Evolutionary conservation across 139 green algal species (phyloP), one percentile per base, ranked within the genome.

Genomic region (Mychonastes homosphaera): DNA sequence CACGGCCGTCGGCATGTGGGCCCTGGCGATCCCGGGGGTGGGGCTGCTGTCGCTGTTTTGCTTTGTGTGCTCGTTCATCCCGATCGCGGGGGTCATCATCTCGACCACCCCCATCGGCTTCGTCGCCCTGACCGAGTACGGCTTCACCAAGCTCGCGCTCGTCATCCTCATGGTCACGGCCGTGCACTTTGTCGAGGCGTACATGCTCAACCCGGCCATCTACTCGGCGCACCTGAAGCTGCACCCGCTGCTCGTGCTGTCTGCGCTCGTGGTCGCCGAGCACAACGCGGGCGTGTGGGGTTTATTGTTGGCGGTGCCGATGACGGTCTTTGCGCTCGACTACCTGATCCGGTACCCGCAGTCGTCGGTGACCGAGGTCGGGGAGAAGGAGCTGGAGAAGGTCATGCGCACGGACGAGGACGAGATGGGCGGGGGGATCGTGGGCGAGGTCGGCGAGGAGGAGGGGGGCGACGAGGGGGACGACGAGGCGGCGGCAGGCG

Each of bases 191-290:
- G 67, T 94, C 19, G 86, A 94, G 55, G 72, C 72, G 0, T 79
- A 79, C 59, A 64, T 64, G 35, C 72, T 89, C 48, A 88, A 89
- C 63, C 82, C 82, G 2, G 79, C 80, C 52, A 95, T 95, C 69
- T 95, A 95, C 71, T 87, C 79, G 2, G 81, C 85, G 1, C 87
- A 95, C 70, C 72, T 95, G 26, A 90, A 95, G 71, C 80, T 96
- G 50, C 89, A 96, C 73, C 89, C 89, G 15, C 84, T 96, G 28
- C 71, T 96, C 50, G 76, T 86, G 50, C 76, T 84, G 56, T 84
- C 76, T 8, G 76, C 82, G 45, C 68, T 86, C 46, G 68, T 79
- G 6, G 56, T 93, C 5, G 79, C 80, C 26, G 88, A 86, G 69
- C 89, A 96, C 74, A 81, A 63, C 44, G 50, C 95, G 46, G 89